Conservation (phyloP, 2,329 filamentous ascomycete species). For the Bretziella fagacearum region DNA sequence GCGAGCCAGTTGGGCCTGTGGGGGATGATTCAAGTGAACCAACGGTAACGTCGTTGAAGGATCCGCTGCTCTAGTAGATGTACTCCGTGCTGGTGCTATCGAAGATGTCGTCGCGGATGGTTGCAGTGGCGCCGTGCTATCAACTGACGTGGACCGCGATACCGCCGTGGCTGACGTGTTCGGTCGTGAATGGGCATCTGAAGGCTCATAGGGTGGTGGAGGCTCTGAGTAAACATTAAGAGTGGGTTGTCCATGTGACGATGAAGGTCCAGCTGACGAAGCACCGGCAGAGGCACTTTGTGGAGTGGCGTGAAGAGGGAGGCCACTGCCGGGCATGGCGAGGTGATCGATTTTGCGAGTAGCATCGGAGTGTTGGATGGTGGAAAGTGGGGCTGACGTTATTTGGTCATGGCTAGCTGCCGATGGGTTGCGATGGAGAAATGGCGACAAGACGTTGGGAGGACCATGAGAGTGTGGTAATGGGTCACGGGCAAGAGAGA, state of each 20-base stretch:
- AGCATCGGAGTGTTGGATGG: neutral
- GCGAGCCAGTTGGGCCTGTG: neutral
- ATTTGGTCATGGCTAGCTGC: neutral
- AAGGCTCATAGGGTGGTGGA: conserved; percentile 13
- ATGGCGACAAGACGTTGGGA: neutral
- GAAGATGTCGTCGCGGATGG: neutral
- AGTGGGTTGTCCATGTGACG: no score
- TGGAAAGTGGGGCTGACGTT: neutral
- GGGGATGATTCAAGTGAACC: neutral
- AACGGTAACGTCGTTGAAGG: neutral
- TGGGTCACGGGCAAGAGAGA: neutral
- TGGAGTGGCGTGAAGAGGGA: conserved; percentile 5
- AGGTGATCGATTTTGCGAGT: conserved; percentile 12
- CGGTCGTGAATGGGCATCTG: conserved; percentile 7
- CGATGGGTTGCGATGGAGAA: neutral
- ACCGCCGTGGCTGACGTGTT: conserved; percentile 6
- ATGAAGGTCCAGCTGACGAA: conserved; percentile 1
- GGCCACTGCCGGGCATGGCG: conserved; percentile 12
- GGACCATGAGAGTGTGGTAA: neutral
- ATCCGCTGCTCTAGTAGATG: neutral
- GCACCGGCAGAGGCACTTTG: conserved; percentile 8
- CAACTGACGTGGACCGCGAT: conserved; percentile 2
- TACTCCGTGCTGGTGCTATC: conserved; percentile 2
- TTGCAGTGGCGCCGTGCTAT: conserved; percentile 10
- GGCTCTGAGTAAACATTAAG: conserved; percentile 2